phyloP scores from a whole-genome alignment of 2,329 filamentous ascomycete genomes.

The Microcyclospora tardicrescens region DNA sequence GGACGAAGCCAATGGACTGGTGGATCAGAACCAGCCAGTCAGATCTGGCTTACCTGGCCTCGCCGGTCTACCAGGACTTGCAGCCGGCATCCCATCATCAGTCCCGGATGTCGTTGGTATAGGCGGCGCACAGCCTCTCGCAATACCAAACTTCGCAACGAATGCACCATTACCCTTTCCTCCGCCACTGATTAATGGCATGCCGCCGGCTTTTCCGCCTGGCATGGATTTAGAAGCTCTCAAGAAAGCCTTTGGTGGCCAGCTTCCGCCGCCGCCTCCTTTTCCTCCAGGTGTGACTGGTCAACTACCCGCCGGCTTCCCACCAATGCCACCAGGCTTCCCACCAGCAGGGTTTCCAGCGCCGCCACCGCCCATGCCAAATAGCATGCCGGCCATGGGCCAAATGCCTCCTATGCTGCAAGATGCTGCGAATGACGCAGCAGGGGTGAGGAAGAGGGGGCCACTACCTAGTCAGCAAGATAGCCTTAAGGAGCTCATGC shows the following conservation, averaged over 20 bases:
- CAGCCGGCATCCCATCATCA: slow-evolving; percentile 3
- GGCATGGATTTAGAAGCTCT: slow-evolving; percentile 22
- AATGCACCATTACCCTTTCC: slow-evolving; percentile 8
- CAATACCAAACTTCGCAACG: slow-evolving; percentile 2
- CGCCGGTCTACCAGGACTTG: slow-evolving; percentile 24
- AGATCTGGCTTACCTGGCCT: slow-evolving; percentile 51
- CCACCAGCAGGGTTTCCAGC: slow-evolving; percentile 20
- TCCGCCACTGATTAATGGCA: slow-evolving; percentile 9
- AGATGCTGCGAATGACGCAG: slow-evolving; percentile 10
- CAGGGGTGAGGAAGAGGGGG: slow-evolving; percentile 43
- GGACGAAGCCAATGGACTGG: slow-evolving; percentile 76
- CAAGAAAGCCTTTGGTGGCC: slow-evolving; percentile 18
- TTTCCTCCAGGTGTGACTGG: slow-evolving; percentile 6
- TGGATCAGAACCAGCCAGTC: slow-evolving; percentile 74
- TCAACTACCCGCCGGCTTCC: slow-evolving; percentile 12
- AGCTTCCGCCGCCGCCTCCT: slow-evolving; percentile 18
- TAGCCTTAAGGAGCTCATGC: slow-evolving; percentile 65
- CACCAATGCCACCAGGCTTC: slow-evolving; percentile 18
- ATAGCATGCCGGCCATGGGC: slow-evolving; percentile 5
- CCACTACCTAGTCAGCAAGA: slow-evolving; percentile 76
- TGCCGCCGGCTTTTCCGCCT: slow-evolving; percentile 11
- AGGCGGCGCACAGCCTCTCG: slow-evolving; percentile 4
- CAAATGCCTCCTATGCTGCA: slow-evolving; percentile 6
- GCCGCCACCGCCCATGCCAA: slow-evolving; percentile 21
- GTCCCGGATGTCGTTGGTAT: background rate